Evolutionary conservation across 306 rosid species (phyloP).

Genomic region (Castanea crenata): DNA sequence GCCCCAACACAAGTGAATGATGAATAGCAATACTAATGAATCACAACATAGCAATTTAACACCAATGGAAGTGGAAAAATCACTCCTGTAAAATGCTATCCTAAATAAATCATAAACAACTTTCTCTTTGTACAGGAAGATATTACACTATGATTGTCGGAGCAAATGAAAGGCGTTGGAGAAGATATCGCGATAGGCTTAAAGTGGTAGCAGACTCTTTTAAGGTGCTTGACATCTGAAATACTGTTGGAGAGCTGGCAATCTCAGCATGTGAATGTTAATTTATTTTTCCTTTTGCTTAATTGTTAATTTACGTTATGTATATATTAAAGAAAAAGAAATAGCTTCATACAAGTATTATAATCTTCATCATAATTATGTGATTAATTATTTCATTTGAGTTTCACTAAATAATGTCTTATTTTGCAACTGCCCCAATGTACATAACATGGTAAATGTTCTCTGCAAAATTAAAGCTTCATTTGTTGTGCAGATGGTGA

Average conservation of each 20-base stretch:
- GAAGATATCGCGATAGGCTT: constrained; percentile 63
- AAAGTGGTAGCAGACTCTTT: constrained; percentile 96
- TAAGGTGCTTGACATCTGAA: constrained; percentile 71
- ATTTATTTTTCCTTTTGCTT: background rate
- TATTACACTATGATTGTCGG: constrained; percentile 79
- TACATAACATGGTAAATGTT: background rate
- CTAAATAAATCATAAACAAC: background rate
- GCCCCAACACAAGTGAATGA: too few relatives aligned
- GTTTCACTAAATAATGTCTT: background rate
- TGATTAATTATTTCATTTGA: background rate
- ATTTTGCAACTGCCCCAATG: background rate
- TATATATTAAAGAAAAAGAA: background rate
- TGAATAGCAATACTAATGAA: too few relatives aligned
- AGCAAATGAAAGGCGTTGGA: constrained; percentile 94
- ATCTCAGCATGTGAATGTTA: background rate
- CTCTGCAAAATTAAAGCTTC: background rate
- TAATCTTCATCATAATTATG: too few relatives aligned
- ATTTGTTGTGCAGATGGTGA: background rate
- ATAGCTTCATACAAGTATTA: background rate
- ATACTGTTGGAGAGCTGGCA: background rate
- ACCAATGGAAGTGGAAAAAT: too few relatives aligned
- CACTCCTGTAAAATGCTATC: too few relatives aligned
- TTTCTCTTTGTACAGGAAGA: constrained; percentile 52
- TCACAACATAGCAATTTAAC: too few relatives aligned
- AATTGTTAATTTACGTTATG: background rate